Percentiles rank a stretch among this genome's conserved stretches.
These are phyloP conservation scores for Actinomortierella wolfii DNA, from an alignment of 371 early-diverging fungal genomes.

Conservation along the genomic window DNA sequence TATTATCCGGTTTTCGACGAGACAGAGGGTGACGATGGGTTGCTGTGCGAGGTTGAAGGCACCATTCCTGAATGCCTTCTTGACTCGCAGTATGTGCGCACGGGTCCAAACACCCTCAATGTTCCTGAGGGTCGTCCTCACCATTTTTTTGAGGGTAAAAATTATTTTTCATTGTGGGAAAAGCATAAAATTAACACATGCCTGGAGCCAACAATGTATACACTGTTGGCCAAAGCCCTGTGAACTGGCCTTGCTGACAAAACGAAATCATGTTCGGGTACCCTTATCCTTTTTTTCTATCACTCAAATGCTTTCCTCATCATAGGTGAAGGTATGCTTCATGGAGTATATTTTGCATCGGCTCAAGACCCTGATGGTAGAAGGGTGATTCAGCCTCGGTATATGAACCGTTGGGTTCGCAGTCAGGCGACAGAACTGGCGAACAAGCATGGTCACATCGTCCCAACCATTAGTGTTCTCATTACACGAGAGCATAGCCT, in stretches of 20 bases:
- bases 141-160: conserved; percentile 30
- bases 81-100: conserved; percentile 33
- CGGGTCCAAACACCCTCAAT: conserved; percentile 29
- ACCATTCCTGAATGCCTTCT: conserved; percentile 26
- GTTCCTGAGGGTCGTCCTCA: conserved; percentile 18
- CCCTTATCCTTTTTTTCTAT: too few relatives aligned
- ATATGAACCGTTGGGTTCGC: conserved; percentile 38
- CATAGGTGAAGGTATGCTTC: conserved; percentile 25
- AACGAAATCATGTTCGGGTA: too few relatives aligned
- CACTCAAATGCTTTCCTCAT: too few relatives aligned
- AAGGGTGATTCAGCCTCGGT: conserved; percentile 20
- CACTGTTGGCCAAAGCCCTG: too few relatives aligned
- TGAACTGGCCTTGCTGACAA: too few relatives aligned
- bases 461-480: conserved; percentile 14
- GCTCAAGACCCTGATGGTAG: conserved; percentile 5
- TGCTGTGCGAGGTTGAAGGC: conserved; percentile 33
- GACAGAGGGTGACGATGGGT: conserved; percentile 33
- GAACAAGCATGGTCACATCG: conserved; percentile 16
- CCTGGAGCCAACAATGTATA: too few relatives aligned
- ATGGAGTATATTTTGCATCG: conserved; percentile 36
- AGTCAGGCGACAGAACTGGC: conserved; percentile 23
- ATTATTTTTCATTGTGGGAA: too few relatives aligned
- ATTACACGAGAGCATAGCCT: conserved; percentile 11
- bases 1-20: conserved; percentile 44
- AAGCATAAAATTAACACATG: too few relatives aligned